Conservation (phyloP, 2,329 filamentous ascomycete genomes). For the Cercospora nicotianae region DNA sequence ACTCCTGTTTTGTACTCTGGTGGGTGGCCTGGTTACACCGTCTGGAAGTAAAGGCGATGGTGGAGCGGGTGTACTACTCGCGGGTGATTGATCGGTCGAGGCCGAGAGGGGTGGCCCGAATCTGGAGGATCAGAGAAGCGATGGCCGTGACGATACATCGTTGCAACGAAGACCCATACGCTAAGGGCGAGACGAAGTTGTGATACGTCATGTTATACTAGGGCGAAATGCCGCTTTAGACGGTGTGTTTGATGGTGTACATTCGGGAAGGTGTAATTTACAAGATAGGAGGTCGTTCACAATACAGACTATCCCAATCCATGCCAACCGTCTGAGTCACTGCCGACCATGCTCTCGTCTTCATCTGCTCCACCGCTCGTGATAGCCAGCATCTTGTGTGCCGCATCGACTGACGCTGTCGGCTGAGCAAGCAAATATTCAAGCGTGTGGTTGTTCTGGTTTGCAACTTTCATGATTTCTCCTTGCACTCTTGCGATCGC, state of each 20-base stretch:
- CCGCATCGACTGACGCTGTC: slow-evolving; percentile 19
- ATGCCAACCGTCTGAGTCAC: slow-evolving; percentile 38
- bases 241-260: not conserved
- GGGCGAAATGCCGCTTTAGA: not conserved
- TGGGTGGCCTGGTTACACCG: too few relatives aligned
- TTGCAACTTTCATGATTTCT: slow-evolving; percentile 77
- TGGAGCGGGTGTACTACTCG: too few relatives aligned
- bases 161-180: too few relatives aligned
- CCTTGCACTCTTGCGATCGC: slow-evolving; percentile 77
- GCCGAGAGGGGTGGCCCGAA: too few relatives aligned
- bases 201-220: not conserved
- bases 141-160: too few relatives aligned
- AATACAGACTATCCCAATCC: slow-evolving; percentile 33
- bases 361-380: slow-evolving; percentile 21
- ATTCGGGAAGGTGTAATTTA: not conserved
- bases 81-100: too few relatives aligned
- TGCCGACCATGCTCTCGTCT: slow-evolving; percentile 38
- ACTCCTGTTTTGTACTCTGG: too few relatives aligned
- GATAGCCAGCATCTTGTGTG: slow-evolving; percentile 24
- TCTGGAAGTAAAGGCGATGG: too few relatives aligned
- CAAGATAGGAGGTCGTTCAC: not conserved
- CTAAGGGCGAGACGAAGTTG: too few relatives aligned
- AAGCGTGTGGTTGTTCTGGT: slow-evolving; percentile 86
- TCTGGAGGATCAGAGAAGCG: too few relatives aligned
- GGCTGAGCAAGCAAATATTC: slow-evolving; percentile 67